Conservation (phyloP, 164 flowering plant species). For the Buxus sempervirens region DNA sequence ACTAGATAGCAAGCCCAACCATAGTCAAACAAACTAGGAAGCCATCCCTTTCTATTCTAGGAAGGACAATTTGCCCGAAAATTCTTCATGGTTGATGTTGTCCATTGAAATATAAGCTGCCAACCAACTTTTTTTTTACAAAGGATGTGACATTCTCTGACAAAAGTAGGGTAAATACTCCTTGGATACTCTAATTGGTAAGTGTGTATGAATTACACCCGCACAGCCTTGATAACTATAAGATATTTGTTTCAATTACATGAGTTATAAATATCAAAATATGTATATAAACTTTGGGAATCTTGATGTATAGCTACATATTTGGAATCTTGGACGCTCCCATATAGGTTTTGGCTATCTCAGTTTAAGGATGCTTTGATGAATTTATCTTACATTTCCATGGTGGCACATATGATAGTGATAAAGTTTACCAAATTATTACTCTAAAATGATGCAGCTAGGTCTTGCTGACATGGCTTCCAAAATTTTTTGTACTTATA, state of each 20-base stretch:
- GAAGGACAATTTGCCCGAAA: too few relatives aligned
- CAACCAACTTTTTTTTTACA: background rate
- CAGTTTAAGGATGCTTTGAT: conserved; percentile 1
- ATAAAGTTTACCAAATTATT: conserved; percentile 1
- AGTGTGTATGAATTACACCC: conserved; percentile 14
- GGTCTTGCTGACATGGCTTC: background rate
- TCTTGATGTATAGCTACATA: conserved; percentile 10
- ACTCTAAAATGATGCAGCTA: background rate
- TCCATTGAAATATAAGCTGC: too few relatives aligned
- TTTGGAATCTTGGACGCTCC: background rate
- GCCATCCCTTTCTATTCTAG: too few relatives aligned
- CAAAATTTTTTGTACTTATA: background rate
- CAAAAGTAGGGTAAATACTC: background rate
- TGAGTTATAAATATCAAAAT: background rate
- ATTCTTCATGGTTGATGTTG: too few relatives aligned
- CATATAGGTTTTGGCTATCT: conserved; percentile 5
- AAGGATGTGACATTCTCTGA: conserved; percentile 5
- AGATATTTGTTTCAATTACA: background rate
- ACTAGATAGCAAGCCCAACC: too few relatives aligned
- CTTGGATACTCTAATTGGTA: conserved; percentile 6
- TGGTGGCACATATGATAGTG: background rate
- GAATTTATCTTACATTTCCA: conserved; percentile 6
- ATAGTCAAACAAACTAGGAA: too few relatives aligned
- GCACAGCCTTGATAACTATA: conserved; percentile 6
- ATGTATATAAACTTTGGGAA: background rate